Percentiles rank a stretch among this genome's conserved stretches.
phyloP scores from a whole-genome alignment of 257 asterid species.

The Parsonsia alboflavescens region DNA sequence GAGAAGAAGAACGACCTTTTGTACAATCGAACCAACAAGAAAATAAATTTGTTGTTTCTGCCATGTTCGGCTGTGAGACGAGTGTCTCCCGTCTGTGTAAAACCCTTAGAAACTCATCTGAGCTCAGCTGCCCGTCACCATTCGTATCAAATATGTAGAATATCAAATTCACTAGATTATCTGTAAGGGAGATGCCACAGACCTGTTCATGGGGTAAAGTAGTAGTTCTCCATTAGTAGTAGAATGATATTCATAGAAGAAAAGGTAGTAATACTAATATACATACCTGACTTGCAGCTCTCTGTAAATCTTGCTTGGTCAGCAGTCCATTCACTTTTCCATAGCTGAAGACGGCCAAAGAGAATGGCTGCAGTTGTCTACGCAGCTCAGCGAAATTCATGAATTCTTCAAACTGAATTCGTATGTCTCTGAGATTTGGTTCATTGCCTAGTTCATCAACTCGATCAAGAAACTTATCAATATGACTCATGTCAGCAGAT shows the following conservation, averaged over 20 bases:
- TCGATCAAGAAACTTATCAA: conserved; percentile 74
- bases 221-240: conserved; percentile 9
- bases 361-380: conserved; percentile 50
- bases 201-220: conserved; percentile 48
- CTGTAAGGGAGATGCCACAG: conserved; percentile 64
- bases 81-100: conserved; percentile 53
- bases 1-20: conserved; percentile 33
- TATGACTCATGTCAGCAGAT: conserved; percentile 76
- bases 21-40: conserved; percentile 59
- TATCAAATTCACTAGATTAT: conserved; percentile 62
- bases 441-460: conserved; percentile 56
- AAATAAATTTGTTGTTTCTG: conserved; percentile 43
- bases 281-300: conserved; percentile 47
- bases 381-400: conserved; percentile 62
- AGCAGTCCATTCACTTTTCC: conserved; percentile 71
- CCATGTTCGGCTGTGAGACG: conserved; percentile 38
- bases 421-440: conserved; percentile 41
- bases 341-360: conserved; percentile 73
- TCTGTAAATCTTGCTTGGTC: conserved; percentile 61
- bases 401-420: conserved; percentile 68
- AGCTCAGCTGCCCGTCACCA: conserved; percentile 67
- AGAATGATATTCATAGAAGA: neutral
- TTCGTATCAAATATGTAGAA: conserved; percentile 66
- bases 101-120: conserved; percentile 75
- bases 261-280: neutral